Evolutionary conservation across 192 early-diverging fungal species (phyloP).

Genomic region (Lobosporangium transversale): DNA sequence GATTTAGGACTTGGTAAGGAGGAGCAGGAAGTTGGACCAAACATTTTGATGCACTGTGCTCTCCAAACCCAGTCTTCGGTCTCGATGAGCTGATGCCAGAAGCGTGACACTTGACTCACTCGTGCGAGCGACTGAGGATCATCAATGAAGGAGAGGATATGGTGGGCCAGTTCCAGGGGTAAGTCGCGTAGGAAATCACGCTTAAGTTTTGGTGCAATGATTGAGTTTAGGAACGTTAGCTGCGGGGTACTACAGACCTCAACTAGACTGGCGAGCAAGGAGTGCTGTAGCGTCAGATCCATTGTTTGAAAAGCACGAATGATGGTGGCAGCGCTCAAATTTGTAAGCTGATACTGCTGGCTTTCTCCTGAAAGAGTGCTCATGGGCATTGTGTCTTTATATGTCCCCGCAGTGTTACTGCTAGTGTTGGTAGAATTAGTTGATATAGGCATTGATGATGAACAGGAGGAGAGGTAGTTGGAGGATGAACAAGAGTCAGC

Average conservation of each 20-base stretch:
- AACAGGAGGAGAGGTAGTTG: not conserved
- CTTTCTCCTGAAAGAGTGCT: not conserved
- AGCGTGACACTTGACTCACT: slow-evolving; percentile 75
- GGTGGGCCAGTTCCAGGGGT: slow-evolving; percentile 79
- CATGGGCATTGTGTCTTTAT: no score
- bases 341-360: slow-evolving; percentile 4
- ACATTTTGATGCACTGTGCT: slow-evolving; percentile 35
- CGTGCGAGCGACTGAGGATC: slow-evolving; percentile 78
- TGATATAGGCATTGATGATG: slow-evolving; percentile 10
- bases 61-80: slow-evolving; percentile 58
- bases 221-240: slow-evolving; percentile 58
- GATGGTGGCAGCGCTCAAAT: slow-evolving; percentile 25
- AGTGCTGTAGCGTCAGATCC: slow-evolving; percentile 34
- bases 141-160: slow-evolving; percentile 90
- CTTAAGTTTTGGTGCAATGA: slow-evolving; percentile 75
- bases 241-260: slow-evolving; percentile 60
- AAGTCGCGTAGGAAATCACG: slow-evolving; percentile 89
- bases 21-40: slow-evolving; percentile 45
- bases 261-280: slow-evolving; percentile 58
- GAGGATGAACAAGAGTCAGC: slow-evolving; percentile 6
- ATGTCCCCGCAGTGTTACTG: no score
- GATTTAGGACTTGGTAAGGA: slow-evolving; percentile 44
- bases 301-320: slow-evolving; percentile 53
- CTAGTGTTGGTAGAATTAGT: not conserved
- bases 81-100: slow-evolving; percentile 65